These are phyloP conservation scores for Leccinum huronense DNA, from an alignment of 1,284 basidiomycete species.

Conservation along the genomic window DNA sequence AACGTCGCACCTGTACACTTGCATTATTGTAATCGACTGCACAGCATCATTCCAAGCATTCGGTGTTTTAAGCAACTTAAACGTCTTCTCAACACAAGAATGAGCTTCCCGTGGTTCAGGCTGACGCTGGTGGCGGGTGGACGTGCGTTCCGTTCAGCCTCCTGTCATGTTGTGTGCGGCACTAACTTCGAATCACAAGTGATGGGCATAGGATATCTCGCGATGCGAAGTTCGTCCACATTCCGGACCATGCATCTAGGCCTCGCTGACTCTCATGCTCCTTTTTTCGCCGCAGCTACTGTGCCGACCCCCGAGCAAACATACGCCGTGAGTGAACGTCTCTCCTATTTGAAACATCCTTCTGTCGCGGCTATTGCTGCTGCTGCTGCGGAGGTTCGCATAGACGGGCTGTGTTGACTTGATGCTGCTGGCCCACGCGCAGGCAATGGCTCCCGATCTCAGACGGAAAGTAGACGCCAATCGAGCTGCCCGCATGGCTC, in stretches of 20 bases:
- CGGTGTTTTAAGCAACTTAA: background rate
- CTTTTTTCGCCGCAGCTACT: constrained; percentile 43
- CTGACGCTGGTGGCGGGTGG: constrained; percentile 45
- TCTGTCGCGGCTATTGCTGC: background rate
- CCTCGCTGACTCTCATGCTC: constrained; percentile 14
- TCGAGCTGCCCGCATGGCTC: constrained; percentile 52
- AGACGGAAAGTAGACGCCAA: constrained; percentile 64
- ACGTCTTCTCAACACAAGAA: constrained; percentile 5
- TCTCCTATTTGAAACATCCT: background rate
- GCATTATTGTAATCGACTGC: constrained; percentile 18
- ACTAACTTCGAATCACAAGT: constrained; percentile 41
- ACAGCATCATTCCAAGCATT: constrained; percentile 15
- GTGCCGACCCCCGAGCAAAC: constrained; percentile 48
- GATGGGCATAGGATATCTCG: constrained; percentile 56
- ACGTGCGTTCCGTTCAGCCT: constrained; percentile 41
- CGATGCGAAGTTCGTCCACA: constrained; percentile 59
- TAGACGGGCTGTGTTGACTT: background rate
- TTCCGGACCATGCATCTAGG: background rate
- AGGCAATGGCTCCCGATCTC: constrained; percentile 70
- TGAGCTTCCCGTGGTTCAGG: constrained; percentile 53
- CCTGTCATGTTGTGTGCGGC: background rate
- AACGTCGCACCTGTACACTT: constrained; percentile 7
- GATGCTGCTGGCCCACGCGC: constrained; percentile 9
- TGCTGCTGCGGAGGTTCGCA: constrained; percentile 2
- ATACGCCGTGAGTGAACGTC: constrained; percentile 34